A percentile compares a stretch with the other conserved stretches of the same genome.
Evolutionary conservation across 208 protist genomes (phyloP).

Genomic region (Trypanosoma scelopori): DNA sequence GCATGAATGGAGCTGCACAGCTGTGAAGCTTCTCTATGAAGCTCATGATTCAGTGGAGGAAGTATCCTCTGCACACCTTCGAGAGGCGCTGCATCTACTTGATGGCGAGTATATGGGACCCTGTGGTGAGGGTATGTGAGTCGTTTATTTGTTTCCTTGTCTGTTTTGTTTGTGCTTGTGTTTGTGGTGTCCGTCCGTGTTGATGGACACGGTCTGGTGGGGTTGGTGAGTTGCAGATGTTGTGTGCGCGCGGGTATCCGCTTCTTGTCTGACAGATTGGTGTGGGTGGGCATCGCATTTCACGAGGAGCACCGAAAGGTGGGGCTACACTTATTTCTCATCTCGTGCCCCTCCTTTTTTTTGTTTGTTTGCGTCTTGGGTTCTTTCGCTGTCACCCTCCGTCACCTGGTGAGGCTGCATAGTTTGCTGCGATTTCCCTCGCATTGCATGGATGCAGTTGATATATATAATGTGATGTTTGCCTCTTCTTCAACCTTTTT

Average conservation of each 20-base stretch:
- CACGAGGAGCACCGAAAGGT: too few species aligned
- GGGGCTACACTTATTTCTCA: too few species aligned
- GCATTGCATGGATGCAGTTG: background rate
- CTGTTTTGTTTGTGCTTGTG: background rate
- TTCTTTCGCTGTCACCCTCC: too few species aligned
- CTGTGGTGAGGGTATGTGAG: too few species aligned
- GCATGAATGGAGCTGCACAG: conserved; percentile 37
- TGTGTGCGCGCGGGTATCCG: too few species aligned
- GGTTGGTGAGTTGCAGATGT: too few species aligned
- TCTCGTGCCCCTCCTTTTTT: too few species aligned
- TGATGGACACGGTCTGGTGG: too few species aligned
- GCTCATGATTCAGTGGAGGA: conserved; percentile 30
- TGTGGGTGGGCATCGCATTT: too few species aligned
- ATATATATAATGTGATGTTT: background rate
- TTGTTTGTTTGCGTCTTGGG: too few species aligned
- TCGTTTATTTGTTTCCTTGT: background rate
- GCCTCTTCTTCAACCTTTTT: background rate
- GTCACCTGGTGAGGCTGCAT: too few species aligned
- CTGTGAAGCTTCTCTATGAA: conserved; percentile 62
- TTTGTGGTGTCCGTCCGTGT: background rate
- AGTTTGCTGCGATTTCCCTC: background rate
- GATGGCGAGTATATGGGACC: conserved; percentile 33
- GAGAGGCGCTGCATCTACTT: conserved; percentile 40
- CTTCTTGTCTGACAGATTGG: too few species aligned
- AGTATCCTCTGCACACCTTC: conserved; percentile 41